A percentile compares a stretch with the other conserved stretches of the same genome.
phyloP scores from a whole-genome alignment of 163 green algal species.

The Chlorella variabilis region DNA sequence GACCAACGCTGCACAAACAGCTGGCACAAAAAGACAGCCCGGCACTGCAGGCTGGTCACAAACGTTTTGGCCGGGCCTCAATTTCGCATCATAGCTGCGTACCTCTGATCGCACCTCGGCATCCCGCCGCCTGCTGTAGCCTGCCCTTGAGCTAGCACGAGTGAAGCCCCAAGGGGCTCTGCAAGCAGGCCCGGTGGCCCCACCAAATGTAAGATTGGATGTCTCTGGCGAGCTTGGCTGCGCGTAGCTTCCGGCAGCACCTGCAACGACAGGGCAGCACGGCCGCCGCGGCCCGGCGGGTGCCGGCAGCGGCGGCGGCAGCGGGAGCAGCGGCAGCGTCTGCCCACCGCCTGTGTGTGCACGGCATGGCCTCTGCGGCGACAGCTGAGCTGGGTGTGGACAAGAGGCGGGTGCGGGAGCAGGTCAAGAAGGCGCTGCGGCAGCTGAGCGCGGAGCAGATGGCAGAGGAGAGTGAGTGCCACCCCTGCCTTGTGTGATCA shows the following conservation, averaged over 20 bases:
- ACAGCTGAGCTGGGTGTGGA: not conserved
- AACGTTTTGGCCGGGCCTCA: no score
- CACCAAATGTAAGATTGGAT: no score
- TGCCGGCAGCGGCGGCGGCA: not conserved
- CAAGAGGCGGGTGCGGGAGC: conserved; percentile 29
- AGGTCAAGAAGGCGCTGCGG: conserved; percentile 34
- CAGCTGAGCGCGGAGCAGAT: conserved; percentile 28
- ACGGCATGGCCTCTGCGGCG: not conserved
- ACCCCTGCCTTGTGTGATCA: no score
- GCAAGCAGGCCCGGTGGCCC: no score
- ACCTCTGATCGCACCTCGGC: no score
- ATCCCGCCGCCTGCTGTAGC: no score
- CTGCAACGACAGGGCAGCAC: not conserved
- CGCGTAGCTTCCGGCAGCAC: not conserved
- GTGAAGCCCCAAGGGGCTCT: no score
- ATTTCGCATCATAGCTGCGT: no score
- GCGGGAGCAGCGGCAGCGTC: not conserved
- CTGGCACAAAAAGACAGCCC: no score
- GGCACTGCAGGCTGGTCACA: no score
- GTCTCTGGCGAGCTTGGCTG: not conserved
- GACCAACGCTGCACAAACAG: no score
- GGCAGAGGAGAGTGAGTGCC: conserved; percentile 40
- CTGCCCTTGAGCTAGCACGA: no score
- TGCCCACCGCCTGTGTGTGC: not conserved
- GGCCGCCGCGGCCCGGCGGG: not conserved